Percentiles rank a stretch among this genome's conserved stretches.
Evolutionary conservation across 2,329 filamentous ascomycete species (phyloP).

Genomic region (Pseudogymnoascus verrucosus): DNA sequence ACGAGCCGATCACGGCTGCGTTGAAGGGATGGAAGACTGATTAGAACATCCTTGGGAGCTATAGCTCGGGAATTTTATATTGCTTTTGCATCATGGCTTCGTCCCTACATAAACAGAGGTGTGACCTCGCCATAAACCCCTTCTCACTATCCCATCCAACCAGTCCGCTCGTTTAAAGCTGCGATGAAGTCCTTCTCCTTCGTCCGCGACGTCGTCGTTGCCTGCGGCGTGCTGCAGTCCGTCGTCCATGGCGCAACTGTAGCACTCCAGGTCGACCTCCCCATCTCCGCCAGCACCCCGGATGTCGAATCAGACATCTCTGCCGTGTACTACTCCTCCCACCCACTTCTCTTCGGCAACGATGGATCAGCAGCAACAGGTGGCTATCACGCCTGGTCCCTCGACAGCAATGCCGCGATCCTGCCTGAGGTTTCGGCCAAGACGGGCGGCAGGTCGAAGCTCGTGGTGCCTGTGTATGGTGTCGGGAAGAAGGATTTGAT

Average conservation of each 20-base stretch:
- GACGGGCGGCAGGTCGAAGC: constrained; percentile 35
- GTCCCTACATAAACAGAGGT: background rate
- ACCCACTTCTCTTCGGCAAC: constrained; percentile 37
- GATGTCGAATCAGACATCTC: constrained; percentile 37
- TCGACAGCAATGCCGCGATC: constrained; percentile 25
- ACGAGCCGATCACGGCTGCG: background rate
- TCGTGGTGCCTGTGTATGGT: background rate
- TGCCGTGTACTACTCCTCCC: constrained; percentile 31
- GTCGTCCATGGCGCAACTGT: background rate
- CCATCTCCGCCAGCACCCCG: constrained; percentile 29
- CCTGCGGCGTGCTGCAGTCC: background rate
- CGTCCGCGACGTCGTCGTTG: background rate
- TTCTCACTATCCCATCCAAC: background rate
- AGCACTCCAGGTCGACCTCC: constrained; percentile 15
- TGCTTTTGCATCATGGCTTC: constrained; percentile 1
- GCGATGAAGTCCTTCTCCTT: constrained; percentile 2
- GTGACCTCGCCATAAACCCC: background rate
- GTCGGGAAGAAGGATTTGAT: background rate
- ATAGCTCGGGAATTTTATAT: background rate
- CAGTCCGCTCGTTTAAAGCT: background rate
- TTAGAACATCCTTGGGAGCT: background rate
- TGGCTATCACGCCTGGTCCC: constrained; percentile 33
- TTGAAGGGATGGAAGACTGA: background rate
- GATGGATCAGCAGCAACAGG: constrained; percentile 37
- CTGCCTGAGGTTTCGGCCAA: constrained; percentile 32